A percentile compares a stretch with the other conserved stretches of the same genome.
Conservation (phyloP, 1,139 yeast species). For the Zygotorulaspora mrakii region DNA sequence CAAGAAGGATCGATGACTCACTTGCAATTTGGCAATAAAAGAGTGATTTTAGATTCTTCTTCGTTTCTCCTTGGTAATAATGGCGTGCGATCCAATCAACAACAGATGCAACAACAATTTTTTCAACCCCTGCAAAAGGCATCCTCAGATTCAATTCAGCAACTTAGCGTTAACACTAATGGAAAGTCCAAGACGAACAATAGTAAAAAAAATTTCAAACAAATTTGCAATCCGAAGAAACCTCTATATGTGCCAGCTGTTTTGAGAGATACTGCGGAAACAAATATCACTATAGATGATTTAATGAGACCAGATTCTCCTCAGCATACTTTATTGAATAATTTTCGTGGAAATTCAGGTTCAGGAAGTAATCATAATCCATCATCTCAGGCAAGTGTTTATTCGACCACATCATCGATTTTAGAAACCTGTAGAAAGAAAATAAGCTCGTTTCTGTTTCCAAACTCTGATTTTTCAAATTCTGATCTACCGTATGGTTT, state of each 20-base stretch:
- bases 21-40: constrained; percentile 22
- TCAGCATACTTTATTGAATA: constrained; percentile 9
- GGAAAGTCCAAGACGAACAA: neutral
- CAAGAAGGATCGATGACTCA: constrained; percentile 19
- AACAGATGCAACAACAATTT: constrained; percentile 8
- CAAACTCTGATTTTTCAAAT: constrained; percentile 8
- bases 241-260: constrained; percentile 93
- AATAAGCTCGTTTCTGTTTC: constrained; percentile 10
- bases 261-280: constrained; percentile 51
- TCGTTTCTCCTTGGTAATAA: constrained; percentile 8
- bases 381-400: constrained; percentile 16
- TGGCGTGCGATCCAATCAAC: neutral
- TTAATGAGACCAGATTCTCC: constrained; percentile 19
- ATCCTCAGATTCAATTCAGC: constrained; percentile 21
- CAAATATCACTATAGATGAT: constrained; percentile 41
- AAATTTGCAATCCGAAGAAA: constrained; percentile 67
- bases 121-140: constrained; percentile 14
- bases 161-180: constrained; percentile 9
- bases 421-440: constrained; percentile 15
- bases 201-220: constrained; percentile 38
- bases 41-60: constrained; percentile 20
- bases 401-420: constrained; percentile 13
- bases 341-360: constrained; percentile 3
- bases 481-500: constrained; percentile 10
- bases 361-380: constrained; percentile 9